Evolutionary conservation across 2,329 filamentous ascomycete genomes (phyloP).

Genomic region (Trichoderma breve): DNA sequence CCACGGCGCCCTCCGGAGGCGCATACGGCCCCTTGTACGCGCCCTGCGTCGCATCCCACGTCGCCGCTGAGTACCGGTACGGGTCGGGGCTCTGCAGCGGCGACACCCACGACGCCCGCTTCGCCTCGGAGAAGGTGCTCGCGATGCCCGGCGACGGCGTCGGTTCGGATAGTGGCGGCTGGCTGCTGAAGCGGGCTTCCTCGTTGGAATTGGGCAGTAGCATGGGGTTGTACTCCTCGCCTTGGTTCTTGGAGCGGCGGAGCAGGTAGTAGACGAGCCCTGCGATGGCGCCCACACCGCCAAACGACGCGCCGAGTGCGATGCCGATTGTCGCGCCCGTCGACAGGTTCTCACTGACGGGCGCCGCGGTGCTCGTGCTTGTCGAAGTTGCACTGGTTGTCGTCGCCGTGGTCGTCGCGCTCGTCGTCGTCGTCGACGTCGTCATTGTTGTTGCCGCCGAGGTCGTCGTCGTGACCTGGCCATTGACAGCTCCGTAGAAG

Average conservation of each 20-base stretch:
- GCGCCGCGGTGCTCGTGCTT: not conserved
- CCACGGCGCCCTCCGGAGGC: conserved; percentile 21
- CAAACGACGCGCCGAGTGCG: conserved; percentile 37
- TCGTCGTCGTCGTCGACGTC: not conserved
- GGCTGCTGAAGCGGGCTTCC: conserved; percentile 13
- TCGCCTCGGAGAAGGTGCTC: conserved; percentile 19
- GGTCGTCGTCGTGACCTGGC: conserved; percentile 10
- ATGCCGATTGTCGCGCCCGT: conserved; percentile 41
- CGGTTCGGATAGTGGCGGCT: conserved; percentile 25
- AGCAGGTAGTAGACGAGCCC: conserved; percentile 28
- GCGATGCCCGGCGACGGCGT: conserved; percentile 22
- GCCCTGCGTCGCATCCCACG: conserved; percentile 8
- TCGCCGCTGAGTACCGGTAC: conserved; percentile 16
- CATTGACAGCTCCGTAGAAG: conserved; percentile 5
- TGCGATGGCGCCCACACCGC: conserved; percentile 30
- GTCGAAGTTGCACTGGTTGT: conserved; percentile 21
- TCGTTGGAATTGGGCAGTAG: conserved; percentile 25
- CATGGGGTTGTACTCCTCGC: conserved; percentile 34
- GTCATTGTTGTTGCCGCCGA: conserved; percentile 14
- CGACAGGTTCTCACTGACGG: conserved; percentile 30
- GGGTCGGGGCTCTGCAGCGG: conserved; percentile 17
- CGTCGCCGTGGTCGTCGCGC: not conserved
- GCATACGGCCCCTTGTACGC: conserved; percentile 21
- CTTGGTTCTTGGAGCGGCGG: conserved; percentile 29
- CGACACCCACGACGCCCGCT: conserved; percentile 20